Evolutionary conservation across 495 filamentous ascomycete genomes (phyloP), one percentile per base, ranked within the genome.

Genomic region (Daldinia loculata): DNA sequence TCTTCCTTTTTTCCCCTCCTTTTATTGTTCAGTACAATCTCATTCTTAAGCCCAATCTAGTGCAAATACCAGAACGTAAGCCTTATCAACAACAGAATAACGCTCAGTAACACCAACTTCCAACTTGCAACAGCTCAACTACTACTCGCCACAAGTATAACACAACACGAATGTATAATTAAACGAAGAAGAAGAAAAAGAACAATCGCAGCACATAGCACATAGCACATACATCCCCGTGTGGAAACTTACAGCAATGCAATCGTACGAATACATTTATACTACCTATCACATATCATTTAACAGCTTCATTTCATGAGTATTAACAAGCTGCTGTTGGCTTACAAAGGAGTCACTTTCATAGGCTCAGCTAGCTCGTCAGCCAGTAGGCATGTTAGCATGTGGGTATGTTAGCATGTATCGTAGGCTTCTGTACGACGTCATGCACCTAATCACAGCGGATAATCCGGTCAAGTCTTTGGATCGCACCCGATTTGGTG

Each of bases 401-500:
- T n/a, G n/a, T n/a, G n/a, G n/a, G n/a, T 1, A 6, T n/a, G 45
- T 19, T 50, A 50, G 51, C 6, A 56, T 56, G 30, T 30, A 58
- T 58, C 43, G 6, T 59, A 69, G 56, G 55, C 61, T 70, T 48
- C 68, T 61, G 62, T 52, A 62, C 50, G 34, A 66, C 63, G 58
- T 55, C 53, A 63, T 67, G 69, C 55, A 67, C 43, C 63, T 67
- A 60, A 72, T 67, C 19, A 29, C 22, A 41, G 36, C 56, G 34
- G 52, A 63, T 56, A 66, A 56, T 61, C 43, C 58, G 34, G 59
- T 63, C 56, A 58, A 62, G 66, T 26, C 34, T 30, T 38, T 61
- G 70, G 61, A 59, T 56, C n/a, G 36, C 22, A 53, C 65, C 70
- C 70, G 66, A 69, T 69, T 73, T 58, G 70, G 29, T 17, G 29